Conservation (phyloP, 2,329 filamentous ascomycete species). For the Botrytis tulipae region DNA sequence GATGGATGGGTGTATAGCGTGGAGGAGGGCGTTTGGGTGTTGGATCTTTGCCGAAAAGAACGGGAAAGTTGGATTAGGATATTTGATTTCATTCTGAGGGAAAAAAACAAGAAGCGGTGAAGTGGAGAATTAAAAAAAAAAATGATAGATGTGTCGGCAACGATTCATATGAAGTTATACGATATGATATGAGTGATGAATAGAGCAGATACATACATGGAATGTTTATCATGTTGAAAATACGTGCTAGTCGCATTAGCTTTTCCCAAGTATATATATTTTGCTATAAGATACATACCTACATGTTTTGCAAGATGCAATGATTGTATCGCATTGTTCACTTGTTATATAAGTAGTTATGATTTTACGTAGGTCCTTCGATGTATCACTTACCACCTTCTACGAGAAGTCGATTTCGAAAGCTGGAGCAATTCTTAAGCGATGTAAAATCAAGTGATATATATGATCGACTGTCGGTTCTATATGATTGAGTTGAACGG, state of each 20-base stretch:
- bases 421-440: too few relatives aligned
- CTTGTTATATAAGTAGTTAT: neutral
- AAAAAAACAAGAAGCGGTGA: neutral
- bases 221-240: neutral
- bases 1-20: neutral
- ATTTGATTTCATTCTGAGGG: neutral
- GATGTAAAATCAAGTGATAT: too few relatives aligned
- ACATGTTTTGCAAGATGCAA: neutral
- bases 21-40: neutral
- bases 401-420: too few relatives aligned
- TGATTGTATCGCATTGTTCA: neutral
- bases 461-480: too few relatives aligned
- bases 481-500: too few relatives aligned
- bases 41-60: neutral
- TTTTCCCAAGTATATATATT: neutral
- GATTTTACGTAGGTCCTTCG: too few relatives aligned
- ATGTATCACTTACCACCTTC: too few relatives aligned
- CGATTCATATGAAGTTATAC: neutral
- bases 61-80: neutral
- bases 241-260: neutral
- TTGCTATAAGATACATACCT: neutral
- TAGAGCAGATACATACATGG: neutral
- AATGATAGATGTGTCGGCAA: neutral
- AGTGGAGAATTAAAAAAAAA: neutral
- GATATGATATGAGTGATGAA: neutral